These are phyloP conservation scores for Vitis rupestris DNA, from an alignment of 164 flowering plant species.

Conservation along the genomic window DNA sequence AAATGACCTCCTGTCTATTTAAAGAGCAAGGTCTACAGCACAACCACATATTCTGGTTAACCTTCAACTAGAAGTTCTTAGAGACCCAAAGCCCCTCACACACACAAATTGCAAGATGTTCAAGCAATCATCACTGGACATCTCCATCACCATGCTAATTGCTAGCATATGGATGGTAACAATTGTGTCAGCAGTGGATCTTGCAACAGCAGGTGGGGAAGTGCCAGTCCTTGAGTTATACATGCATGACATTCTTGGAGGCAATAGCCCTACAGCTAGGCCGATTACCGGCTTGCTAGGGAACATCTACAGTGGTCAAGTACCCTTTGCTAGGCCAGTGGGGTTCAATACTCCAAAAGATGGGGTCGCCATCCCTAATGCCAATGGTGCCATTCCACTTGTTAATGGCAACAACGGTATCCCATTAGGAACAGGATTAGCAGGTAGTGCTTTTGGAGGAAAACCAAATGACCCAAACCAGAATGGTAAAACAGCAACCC, in stretches of 20 bases:
- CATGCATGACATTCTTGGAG: constrained; percentile 91
- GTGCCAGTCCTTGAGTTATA: constrained; percentile 55
- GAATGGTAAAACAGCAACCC: constrained; percentile 24
- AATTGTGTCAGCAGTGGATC: constrained; percentile 19
- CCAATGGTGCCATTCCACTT: constrained; percentile 80
- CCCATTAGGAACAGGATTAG: constrained; percentile 76
- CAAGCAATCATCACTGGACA: constrained; percentile 19
- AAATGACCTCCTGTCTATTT: constrained; percentile 6
- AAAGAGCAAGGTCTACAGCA: neutral
- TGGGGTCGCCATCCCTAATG: constrained; percentile 74
- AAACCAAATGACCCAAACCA: constrained; percentile 21
- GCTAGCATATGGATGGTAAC: constrained; percentile 12
- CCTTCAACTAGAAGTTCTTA: constrained; percentile 6
- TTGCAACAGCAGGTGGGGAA: constrained; percentile 15
- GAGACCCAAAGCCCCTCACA: neutral
- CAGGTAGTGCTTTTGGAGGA: constrained; percentile 63
- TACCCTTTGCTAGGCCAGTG: constrained; percentile 80
- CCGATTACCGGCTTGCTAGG: constrained; percentile 87
- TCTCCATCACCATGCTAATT: constrained; percentile 25
- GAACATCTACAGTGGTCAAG: constrained; percentile 80
- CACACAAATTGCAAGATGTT: constrained; percentile 21
- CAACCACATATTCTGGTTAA: neutral
- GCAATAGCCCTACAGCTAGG: constrained; percentile 75
- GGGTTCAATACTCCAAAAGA: constrained; percentile 58
- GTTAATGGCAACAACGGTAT: constrained; percentile 57